Base-by-base conservation (phyloP, 1,139 yeast species). In the Scheffersomyces insectosa region DNA sequence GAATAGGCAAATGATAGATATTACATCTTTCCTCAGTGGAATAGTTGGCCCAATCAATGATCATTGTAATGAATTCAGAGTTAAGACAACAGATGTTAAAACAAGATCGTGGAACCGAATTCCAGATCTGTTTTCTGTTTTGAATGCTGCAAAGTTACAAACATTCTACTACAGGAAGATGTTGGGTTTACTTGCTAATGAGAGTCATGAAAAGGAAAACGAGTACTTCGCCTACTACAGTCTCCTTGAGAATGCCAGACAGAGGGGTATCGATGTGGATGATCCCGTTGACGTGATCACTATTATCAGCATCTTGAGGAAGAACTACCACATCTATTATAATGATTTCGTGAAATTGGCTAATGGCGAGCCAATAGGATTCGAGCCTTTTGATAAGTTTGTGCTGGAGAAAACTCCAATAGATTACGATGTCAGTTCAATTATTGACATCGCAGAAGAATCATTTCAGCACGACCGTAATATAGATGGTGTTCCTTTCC, bases 71-170 rank as follows among this genome's bases (percentile, higher is more conserved):
- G 12, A 42, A 1, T 51, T 41, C 37, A 44, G 42, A 16, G 27
- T 54, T 3, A 34, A 25, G 4, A 41, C 49, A 5, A 65, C 77
- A 37, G 93, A 85, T 60, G 76, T 83, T 27, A 84, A 84, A 55
- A 83, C 90, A 0, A 64, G 89, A 43, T 56, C 68, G 0, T 52
- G 55, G 36, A 65, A 65, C 38, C 50, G 49, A 1, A 47, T 76
- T 2, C 88, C 89, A 0, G 39, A 45, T 2, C 83, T 75, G 56
- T 52, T 54, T 5, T 70, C 79, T 13, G 84, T 81, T 0, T 40
- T 79, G 3, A 57, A 65, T 2, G 68, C 77, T 2, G 77, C 88
- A 0, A 75, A 75, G 49, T 48, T 70, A 16, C 91, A 85, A 61
- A 82, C 83, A 1, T 72, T 73, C 59, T 75, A 80, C 52, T 85